Evolutionary conservation across 257 asterid genomes (phyloP), one percentile per base, ranked within the genome.

Genomic region (Solanum clarkiae): DNA sequence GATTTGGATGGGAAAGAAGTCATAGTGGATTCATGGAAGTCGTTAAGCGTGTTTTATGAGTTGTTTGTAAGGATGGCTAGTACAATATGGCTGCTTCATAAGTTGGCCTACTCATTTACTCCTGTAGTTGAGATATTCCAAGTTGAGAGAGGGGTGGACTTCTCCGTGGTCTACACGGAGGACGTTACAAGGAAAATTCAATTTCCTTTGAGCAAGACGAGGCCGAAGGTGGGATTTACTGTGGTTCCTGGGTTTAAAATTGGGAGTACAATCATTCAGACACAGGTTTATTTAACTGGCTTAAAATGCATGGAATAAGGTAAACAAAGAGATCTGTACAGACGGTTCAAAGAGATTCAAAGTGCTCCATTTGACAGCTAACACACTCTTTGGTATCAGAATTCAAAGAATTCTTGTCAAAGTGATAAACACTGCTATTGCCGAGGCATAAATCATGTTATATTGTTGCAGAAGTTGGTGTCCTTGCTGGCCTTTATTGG

Each of bases 171-270:
- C 29, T 94, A 95, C 89, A 95, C 89, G 98, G 99, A 97, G 88
- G 98, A 95, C 86, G 91, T 92, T 72, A 85, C 93, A 40, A 90
- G 93, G 77, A 95, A 92, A 88, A n/a, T 62, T 53, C 53, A 62
- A 54, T 74, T 85, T 22, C 80, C 85, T n/a, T 40, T 84, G 8
- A 83, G 89, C 36, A 91, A 89, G 74, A 77, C 84, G 3, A 89
- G 93, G 90, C 97, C 94, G 0, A 91, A 89, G 81, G 99, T 95
- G 12, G 99, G 94, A 69, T 97, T 97, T 89, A 94, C 99, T 3
- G 96, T 93, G 17, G 94, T 95, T 17, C 99, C 99, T 0, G 99
- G 99, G 16, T 97, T 95, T 90, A 97, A 93, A 91, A 88, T 95
- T 57, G 94, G 98, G 72, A 88, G 87, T 88, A 94, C 95, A 11